phyloP scores from a whole-genome alignment of 768 basidiomycete species.

The Suillus subluteus region DNA sequence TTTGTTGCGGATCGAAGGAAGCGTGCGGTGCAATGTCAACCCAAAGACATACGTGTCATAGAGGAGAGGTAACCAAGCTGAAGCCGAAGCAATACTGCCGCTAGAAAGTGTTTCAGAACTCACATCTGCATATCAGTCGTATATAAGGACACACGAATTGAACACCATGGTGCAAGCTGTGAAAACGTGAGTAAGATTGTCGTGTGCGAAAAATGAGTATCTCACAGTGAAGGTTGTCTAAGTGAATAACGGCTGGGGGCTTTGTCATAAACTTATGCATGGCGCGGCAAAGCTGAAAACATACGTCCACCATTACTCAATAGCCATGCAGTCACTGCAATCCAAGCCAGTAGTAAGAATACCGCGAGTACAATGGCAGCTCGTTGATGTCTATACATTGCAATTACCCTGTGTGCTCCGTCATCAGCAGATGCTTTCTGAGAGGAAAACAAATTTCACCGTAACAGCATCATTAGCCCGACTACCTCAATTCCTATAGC shows the following conservation, averaged over 20 bases:
- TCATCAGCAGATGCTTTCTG: not conserved
- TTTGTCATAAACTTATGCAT: not conserved
- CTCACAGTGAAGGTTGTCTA: slow-evolving; percentile 16
- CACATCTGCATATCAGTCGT: not conserved
- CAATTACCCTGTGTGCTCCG: slow-evolving; percentile 17
- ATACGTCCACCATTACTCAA: slow-evolving; percentile 52
- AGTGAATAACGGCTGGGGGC: slow-evolving; percentile 19
- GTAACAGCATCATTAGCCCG: slow-evolving; percentile 48
- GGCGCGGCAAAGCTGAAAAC: slow-evolving; percentile 20
- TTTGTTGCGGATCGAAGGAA: slow-evolving; percentile 22
- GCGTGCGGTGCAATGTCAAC: slow-evolving; percentile 38
- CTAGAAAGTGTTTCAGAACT: slow-evolving; percentile 15
- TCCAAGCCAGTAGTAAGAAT: slow-evolving; percentile 44
- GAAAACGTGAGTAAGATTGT: slow-evolving; percentile 28
- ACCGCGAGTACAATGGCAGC: slow-evolving; percentile 14
- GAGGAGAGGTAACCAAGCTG: slow-evolving; percentile 44
- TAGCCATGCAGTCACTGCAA: slow-evolving; percentile 56
- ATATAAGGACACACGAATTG: slow-evolving; percentile 24
- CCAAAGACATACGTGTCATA: slow-evolving; percentile 42
- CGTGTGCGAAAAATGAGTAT: slow-evolving; percentile 7
- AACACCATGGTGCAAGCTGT: slow-evolving; percentile 49
- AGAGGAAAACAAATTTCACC: slow-evolving; percentile 29
- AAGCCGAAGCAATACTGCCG: slow-evolving; percentile 33
- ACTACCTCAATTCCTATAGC: slow-evolving; percentile 44
- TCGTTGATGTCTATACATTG: slow-evolving; percentile 20